phyloP scores from a whole-genome alignment of 495 filamentous ascomycete species.

The Podospora pseudoanserina region DNA sequence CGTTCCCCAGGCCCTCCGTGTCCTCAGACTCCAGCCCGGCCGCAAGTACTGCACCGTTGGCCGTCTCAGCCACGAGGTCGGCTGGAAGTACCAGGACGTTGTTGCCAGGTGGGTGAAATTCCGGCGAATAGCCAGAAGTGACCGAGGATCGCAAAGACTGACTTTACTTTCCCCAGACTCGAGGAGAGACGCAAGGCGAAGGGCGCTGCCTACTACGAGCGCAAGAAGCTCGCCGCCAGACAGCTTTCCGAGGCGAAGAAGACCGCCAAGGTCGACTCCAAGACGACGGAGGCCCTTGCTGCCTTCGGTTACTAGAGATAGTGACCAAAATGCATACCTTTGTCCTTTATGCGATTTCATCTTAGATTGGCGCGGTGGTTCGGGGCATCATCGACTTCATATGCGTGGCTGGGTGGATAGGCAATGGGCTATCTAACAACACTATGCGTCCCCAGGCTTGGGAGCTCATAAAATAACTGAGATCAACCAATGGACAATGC shows the following conservation, averaged over 20 bases:
- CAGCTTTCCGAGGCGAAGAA: conserved; percentile 88
- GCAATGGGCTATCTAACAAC: conserved; percentile 35
- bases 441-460: conserved; percentile 34
- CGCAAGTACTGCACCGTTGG: conserved; percentile 99
- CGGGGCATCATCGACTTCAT: conserved; percentile 39
- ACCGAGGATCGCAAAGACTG: neutral
- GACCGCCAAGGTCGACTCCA: conserved; percentile 78
- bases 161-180: conserved; percentile 56
- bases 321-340: conserved; percentile 26
- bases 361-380: conserved; percentile 44
- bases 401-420: conserved; percentile 37
- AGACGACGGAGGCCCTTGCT: conserved; percentile 54
- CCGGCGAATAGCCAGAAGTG: neutral
- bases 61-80: conserved; percentile 94
- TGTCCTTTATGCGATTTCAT: conserved; percentile 39
- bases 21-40: conserved; percentile 92
- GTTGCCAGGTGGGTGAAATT: conserved; percentile 75
- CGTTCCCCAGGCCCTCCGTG: conserved; percentile 93
- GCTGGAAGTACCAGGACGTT: conserved; percentile 99
- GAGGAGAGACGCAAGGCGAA: conserved; percentile 99
- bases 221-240: conserved; percentile 93
- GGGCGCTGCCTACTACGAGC: conserved; percentile 97
- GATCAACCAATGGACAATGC: conserved; percentile 38
- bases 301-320: conserved; percentile 53
- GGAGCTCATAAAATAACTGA: conserved; percentile 40